Evolutionary conservation across 768 basidiomycete species (phyloP), one percentile per base, ranked within the genome.

Genomic region (Cyclocybe cylindracea): DNA sequence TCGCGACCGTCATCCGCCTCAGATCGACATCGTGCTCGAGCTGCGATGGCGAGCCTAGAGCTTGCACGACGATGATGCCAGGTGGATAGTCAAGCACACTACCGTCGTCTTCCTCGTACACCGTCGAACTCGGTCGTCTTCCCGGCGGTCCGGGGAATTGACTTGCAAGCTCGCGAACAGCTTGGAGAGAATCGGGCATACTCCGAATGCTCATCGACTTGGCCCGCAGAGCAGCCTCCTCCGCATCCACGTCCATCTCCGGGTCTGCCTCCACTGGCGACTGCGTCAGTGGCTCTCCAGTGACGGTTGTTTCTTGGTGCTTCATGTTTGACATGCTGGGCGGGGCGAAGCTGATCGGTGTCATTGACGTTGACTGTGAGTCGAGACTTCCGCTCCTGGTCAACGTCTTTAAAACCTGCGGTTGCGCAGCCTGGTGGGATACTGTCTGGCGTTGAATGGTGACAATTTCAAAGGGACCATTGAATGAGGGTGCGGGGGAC

Each of bases 61-160:
- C 60, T 24, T 53, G 54, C 10, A 55, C 53, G 14, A 40, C 38
- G 35, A 51, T 47, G 16, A 44, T 41, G 31, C 44, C 51, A 39
- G 59, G 54, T 29, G 51, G 51, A 32, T 56, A 56, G 9, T 51
- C 39, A 1, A 48, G 46, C 39, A 50, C 57, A 16, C 51, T 38
- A 8, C 53, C 39, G 31, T 56, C 55, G n/a, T 53, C 53, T 19
- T 47, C 53, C 33, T 55, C 57, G 53, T 50, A 53, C 39, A 39
- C 37, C 13, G 51, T 24, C 24, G 24, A 24, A 2, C 24, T 24
- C 24, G 24, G 24, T 24, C 24, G 24, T 24, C 24, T 24, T 24
- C 69, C 62, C 5, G 80, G 82, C 44, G 78, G 70, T 10, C 66
- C 71, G 35, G 85, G 82, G 67, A 86, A 87, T 63, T 77, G 78